These are phyloP conservation scores for Ustilago sp. DNA, from an alignment of 1,284 basidiomycete species.

Conservation along the genomic window DNA sequence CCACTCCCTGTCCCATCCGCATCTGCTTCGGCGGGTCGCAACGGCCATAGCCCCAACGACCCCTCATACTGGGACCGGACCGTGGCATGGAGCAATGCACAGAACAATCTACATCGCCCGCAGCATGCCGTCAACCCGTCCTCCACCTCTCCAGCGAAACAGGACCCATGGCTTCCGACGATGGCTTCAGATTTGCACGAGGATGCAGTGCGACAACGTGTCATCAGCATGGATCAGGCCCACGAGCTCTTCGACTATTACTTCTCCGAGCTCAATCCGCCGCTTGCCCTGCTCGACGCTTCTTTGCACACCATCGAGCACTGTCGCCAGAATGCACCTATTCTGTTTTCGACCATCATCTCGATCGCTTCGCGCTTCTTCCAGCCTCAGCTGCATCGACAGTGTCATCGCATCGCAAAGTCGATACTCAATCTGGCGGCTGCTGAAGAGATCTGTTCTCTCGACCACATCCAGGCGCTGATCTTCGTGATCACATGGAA, in stretches of 20 bases:
- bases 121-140: slow-evolving; percentile 12
- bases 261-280: slow-evolving; percentile 54
- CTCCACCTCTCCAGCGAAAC: not conserved
- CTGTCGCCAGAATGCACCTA: slow-evolving; percentile 79
- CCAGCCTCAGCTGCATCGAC: slow-evolving; percentile 77
- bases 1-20: slow-evolving; percentile 24
- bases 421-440: slow-evolving; percentile 79
- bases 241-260: slow-evolving; percentile 44
- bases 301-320: slow-evolving; percentile 72
- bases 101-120: slow-evolving; percentile 16
- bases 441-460: slow-evolving; percentile 78
- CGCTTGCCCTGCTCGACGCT: slow-evolving; percentile 68
- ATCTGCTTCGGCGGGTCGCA: slow-evolving; percentile 18
- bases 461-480: slow-evolving; percentile 85
- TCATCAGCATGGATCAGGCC: slow-evolving; percentile 38
- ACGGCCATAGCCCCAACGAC: slow-evolving; percentile 17
- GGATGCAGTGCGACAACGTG: slow-evolving; percentile 37
- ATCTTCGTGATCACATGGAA: slow-evolving; percentile 87
- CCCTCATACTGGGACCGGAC: slow-evolving; percentile 24
- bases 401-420: slow-evolving; percentile 77
- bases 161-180: not conserved
- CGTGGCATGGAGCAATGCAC: slow-evolving; percentile 29
- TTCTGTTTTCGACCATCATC: slow-evolving; percentile 83
- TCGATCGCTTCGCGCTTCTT: slow-evolving; percentile 88
- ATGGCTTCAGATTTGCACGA: slow-evolving; percentile 38